Evolutionary conservation across 2,329 filamentous ascomycete genomes (phyloP).

Genomic region (Alternaria sp.): DNA sequence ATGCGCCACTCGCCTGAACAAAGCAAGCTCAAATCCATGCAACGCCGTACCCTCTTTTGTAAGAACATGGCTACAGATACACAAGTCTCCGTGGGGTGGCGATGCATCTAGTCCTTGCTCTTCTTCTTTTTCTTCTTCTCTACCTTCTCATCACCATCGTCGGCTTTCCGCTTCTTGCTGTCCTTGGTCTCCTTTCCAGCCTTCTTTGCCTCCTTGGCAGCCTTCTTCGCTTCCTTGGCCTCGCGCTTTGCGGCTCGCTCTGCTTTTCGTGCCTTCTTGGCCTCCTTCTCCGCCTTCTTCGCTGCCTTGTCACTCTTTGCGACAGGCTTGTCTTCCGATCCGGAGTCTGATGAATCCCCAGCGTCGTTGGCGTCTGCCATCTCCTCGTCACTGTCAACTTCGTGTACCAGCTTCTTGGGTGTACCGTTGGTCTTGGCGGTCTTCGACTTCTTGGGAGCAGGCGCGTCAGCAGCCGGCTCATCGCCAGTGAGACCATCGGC

Average conservation of each 20-base stretch:
- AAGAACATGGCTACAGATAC: conserved; percentile 25
- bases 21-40: conserved; percentile 26
- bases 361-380: conserved; percentile 51
- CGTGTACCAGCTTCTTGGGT: conserved; percentile 59
- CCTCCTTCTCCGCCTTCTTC: conserved; percentile 54
- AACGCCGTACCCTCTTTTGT: conserved; percentile 32
- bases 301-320: conserved; percentile 50
- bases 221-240: conserved; percentile 62
- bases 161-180: conserved; percentile 57
- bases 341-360: conserved; percentile 50
- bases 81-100: conserved; percentile 11
- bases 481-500: conserved; percentile 83
- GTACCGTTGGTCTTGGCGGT: conserved; percentile 52
- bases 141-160: conserved; percentile 25
- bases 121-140: conserved; percentile 74
- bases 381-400: conserved; percentile 56
- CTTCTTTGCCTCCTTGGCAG: conserved; percentile 61
- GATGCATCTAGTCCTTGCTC: conserved; percentile 52
- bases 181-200: conserved; percentile 63
- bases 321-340: conserved; percentile 44
- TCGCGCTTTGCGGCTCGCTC: conserved; percentile 51
- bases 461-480: conserved; percentile 61
- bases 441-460: conserved; percentile 58
- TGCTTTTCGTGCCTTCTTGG: conserved; percentile 56
- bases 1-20: conserved; percentile 30